Evolutionary conservation across 352 stramenopile genomes (phyloP).

Genomic region (Globisporangium ultimum): DNA sequence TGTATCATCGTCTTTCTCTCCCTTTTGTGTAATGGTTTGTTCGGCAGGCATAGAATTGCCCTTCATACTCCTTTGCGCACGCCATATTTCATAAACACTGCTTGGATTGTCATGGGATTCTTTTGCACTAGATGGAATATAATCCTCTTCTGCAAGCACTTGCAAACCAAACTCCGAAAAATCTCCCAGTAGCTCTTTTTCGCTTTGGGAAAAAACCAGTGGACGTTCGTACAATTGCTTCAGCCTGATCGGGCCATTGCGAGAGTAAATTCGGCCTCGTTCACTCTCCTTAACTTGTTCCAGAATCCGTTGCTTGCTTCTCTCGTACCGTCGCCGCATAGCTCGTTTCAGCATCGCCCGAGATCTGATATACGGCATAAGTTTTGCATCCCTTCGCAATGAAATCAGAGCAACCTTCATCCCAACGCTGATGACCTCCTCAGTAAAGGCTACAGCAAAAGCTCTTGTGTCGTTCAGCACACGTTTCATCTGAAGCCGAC

Average conservation of each 20-base stretch:
- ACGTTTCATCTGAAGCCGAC: slow-evolving; percentile 49
- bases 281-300: slow-evolving; percentile 53
- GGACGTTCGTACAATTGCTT: slow-evolving; percentile 30
- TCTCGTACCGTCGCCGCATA: slow-evolving; percentile 49
- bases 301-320: slow-evolving; percentile 36
- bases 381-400: slow-evolving; percentile 35
- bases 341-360: slow-evolving; percentile 37
- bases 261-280: slow-evolving; percentile 50
- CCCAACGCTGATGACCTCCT: slow-evolving; percentile 28
- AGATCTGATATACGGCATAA: slow-evolving; percentile 42
- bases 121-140: not conserved
- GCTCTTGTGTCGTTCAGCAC: slow-evolving; percentile 27
- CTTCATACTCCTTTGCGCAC: slow-evolving; percentile 5
- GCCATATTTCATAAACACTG: slow-evolving; percentile 22
- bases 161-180: slow-evolving; percentile 28
- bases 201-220: slow-evolving; percentile 41
- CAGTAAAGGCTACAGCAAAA: slow-evolving; percentile 25
- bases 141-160: slow-evolving; percentile 15
- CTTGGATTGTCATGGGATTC: not conserved
- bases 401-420: slow-evolving; percentile 29
- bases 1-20: not conserved
- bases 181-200: slow-evolving; percentile 45
- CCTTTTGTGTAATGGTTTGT: not conserved
- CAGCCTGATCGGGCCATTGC: slow-evolving; percentile 40
- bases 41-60: not conserved